Conservation (phyloP, 176 grass and related monocot genomes). For the Triticum aestivum region DNA sequence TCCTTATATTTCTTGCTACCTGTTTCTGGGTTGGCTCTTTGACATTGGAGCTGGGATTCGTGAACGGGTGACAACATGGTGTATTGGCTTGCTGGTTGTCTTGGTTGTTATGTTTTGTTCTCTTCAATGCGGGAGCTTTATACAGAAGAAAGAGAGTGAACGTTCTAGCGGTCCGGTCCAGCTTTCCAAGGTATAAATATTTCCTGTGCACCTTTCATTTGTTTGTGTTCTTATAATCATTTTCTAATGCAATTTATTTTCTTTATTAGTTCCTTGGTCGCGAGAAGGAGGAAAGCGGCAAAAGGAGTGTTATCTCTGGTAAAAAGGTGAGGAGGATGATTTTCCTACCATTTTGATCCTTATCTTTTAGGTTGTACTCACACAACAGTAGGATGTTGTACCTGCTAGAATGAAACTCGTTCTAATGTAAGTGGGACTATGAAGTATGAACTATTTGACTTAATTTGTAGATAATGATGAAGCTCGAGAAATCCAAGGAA, state of each 20-base stretch:
- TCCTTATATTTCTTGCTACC: slow-evolving; percentile 85
- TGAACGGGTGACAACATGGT: slow-evolving; percentile 72
- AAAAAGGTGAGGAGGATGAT: slow-evolving; percentile 68
- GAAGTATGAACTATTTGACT: slow-evolving; percentile 3
- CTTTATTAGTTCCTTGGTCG: slow-evolving; percentile 73
- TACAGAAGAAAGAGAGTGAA: slow-evolving; percentile 72
- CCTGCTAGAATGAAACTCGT: not conserved
- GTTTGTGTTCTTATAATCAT: not conserved
- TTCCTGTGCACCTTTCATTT: not conserved
- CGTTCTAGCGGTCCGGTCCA: slow-evolving; percentile 68
- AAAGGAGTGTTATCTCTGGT: slow-evolving; percentile 91
- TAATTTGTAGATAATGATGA: slow-evolving; percentile 77
- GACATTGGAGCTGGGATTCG: slow-evolving; percentile 95
- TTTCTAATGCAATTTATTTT: not conserved
- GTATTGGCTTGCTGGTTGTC: slow-evolving; percentile 58
- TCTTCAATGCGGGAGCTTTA: slow-evolving; percentile 69
- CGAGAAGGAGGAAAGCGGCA: slow-evolving; percentile 74
- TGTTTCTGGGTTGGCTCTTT: slow-evolving; percentile 98
- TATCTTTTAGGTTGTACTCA: not conserved
- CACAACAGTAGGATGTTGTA: not conserved
- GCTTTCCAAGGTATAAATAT: slow-evolving; percentile 84
- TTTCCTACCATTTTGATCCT: not conserved
- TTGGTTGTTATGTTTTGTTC: slow-evolving; percentile 60
- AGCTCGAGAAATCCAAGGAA: slow-evolving; percentile 93
- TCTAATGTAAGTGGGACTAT: not conserved